Evolutionary conservation across 495 filamentous ascomycete species (phyloP).

Genomic region (Xylaria flabelliformis): DNA sequence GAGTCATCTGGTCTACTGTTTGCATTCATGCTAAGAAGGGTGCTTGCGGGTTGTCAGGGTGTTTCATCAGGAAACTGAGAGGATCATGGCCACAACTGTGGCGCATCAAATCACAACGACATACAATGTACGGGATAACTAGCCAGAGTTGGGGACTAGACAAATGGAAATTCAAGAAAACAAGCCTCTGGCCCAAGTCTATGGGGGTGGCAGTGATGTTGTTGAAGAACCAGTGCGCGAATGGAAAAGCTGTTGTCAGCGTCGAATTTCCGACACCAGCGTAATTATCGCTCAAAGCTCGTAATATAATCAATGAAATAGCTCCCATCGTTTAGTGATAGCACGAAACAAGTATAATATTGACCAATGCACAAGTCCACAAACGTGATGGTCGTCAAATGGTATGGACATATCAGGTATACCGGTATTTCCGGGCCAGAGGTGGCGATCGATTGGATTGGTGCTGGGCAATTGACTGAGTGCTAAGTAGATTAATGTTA

Average conservation of each 20-base stretch:
- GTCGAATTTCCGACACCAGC: not conserved
- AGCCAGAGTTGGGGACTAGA: not conserved
- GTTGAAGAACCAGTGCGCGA: not conserved
- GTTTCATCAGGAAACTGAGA: not conserved
- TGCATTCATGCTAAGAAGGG: constrained; percentile 4
- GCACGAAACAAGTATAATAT: not conserved
- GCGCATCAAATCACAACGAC: constrained; percentile 7
- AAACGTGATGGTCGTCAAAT: not conserved
- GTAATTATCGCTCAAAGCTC: not conserved
- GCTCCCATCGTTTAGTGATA: not conserved
- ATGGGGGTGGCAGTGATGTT: constrained; percentile 17
- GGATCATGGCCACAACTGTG: not conserved
- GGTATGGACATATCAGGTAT: not conserved
- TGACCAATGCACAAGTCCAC: not conserved
- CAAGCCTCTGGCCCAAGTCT: not conserved
- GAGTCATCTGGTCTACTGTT: constrained; percentile 20
- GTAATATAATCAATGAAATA: not conserved
- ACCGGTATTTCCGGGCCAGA: not conserved
- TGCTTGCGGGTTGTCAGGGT: not conserved
- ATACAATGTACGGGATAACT: not conserved
- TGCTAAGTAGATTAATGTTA: constrained; percentile 5
- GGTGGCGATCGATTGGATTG: not conserved
- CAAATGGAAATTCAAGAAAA: constrained; percentile 20
- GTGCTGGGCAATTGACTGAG: not conserved
- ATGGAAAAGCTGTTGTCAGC: not conserved